Base-by-base conservation (phyloP, 257 asterid species). In the Nicotiana paniculata region DNA sequence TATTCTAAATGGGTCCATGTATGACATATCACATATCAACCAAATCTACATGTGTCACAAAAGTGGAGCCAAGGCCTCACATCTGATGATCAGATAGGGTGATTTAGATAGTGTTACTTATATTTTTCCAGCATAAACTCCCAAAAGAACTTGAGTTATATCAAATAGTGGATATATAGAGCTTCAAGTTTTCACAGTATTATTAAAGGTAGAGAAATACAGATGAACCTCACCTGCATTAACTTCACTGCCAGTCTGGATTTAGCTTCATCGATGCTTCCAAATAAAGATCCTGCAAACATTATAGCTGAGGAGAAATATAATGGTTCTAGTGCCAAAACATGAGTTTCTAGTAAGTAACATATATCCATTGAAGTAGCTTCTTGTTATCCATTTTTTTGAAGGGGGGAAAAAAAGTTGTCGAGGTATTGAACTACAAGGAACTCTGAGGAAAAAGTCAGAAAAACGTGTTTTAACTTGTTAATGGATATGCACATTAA, bases 251-350 rank as follows among this genome's bases (percentile, higher is more conserved):
- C 87, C 62, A 96, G 92, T 89, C 84, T 91, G 85, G 97, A 90
- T 89, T 89, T 94, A 80, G 97, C 90, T 63, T 85, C 90, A 83
- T 92, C 97, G 62, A 85, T 72, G 91, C 92, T 89, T 84, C 91
- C 97, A 53, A 96, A 96, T 80, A 96, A 80, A 65, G 98, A 93
- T 82, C 99, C 99, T 96, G 88, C 32, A 84, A 76, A 89, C 76
- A 59, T 57, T 28, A 81, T 21, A 51, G 59, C 63, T 79, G 30
- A 77, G 46, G 13, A 55, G 43, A 72, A 59, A 24, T 13, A 55
- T 24, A 79, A 48, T 35, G 48, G 35, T 55, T 30, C 51, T 30
- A 54, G 9, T 6, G 63, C 21, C 39, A 48, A 48, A 43, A 18
- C 28, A 62, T 58, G 17, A 80, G 39, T 5, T 66, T 46, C 12